Evolutionary conservation across 768 basidiomycete species (phyloP).

Genomic region (Termitomyces sp.): DNA sequence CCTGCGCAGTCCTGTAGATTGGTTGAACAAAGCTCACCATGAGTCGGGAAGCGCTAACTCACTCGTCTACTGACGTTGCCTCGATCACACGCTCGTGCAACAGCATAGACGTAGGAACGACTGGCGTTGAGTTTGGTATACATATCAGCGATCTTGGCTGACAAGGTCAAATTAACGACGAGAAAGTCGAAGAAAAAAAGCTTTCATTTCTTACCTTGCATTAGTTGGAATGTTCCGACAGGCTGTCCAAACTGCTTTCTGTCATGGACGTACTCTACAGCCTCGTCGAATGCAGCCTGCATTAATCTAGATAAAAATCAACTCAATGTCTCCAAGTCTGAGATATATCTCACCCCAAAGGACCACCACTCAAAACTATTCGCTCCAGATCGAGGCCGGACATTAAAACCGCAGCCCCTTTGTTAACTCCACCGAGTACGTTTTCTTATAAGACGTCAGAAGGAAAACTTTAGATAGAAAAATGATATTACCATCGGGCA

Average conservation of each 20-base stretch:
- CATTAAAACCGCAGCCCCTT: slow-evolving; percentile 88
- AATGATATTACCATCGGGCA: slow-evolving; percentile 66
- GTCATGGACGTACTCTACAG: slow-evolving; percentile 88
- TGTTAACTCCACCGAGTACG: slow-evolving; percentile 74
- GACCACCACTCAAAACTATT: slow-evolving; percentile 88
- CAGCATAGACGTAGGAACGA: slow-evolving; percentile 88
- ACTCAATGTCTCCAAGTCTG: slow-evolving; percentile 2
- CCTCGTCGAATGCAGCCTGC: slow-evolving; percentile 90
- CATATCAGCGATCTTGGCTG: slow-evolving; percentile 88
- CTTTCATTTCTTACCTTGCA: slow-evolving; percentile 66
- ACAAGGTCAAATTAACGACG: slow-evolving; percentile 10
- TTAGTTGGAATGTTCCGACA: slow-evolving; percentile 88
- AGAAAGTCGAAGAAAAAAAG: slow-evolving; percentile 5
- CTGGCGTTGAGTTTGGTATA: slow-evolving; percentile 90
- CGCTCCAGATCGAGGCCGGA: slow-evolving; percentile 91
- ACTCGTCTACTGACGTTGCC: slow-evolving; percentile 76
- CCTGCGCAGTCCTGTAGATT: slow-evolving; percentile 83
- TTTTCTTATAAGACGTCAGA: slow-evolving; percentile 50
- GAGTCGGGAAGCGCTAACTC: slow-evolving; percentile 20
- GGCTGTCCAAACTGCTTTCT: slow-evolving; percentile 87
- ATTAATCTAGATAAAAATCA: slow-evolving; percentile 52
- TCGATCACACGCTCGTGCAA: slow-evolving; percentile 82
- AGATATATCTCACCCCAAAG: slow-evolving; percentile 59
- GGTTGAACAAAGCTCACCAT: not conserved
- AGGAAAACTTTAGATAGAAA: not conserved